phyloP scores from a whole-genome alignment of 2,329 filamentous ascomycete species.

The Corinectria fuckeliana region DNA sequence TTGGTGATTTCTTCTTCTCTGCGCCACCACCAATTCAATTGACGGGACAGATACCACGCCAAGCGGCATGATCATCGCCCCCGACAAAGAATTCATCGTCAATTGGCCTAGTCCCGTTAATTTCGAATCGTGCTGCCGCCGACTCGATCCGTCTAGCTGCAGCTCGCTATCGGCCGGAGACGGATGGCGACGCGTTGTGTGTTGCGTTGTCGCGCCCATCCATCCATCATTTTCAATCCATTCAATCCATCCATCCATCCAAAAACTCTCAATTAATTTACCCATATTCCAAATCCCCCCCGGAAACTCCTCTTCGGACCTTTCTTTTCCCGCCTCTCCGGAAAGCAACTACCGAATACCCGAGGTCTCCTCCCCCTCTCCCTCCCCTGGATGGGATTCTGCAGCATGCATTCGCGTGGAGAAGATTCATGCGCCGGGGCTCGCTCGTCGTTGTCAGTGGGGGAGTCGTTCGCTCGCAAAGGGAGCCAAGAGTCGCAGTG shows the following conservation, averaged over 20 bases:
- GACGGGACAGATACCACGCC: not conserved
- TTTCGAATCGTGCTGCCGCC: constrained; percentile 21
- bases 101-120: not conserved
- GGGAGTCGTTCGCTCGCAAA: not conserved
- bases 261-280: no score
- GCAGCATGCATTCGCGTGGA: not conserved
- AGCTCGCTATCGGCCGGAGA: constrained; percentile 32
- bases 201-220: constrained; percentile 4
- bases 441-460: not conserved
- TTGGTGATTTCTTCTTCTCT: no score
- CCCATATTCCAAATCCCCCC: no score
- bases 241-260: not conserved
- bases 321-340: not conserved
- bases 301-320: not conserved
- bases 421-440: not conserved
- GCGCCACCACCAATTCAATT: not conserved
- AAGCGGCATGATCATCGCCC: not conserved
- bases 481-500: not conserved
- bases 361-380: not conserved
- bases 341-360: not conserved
- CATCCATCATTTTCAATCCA: not conserved
- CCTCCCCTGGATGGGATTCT: not conserved
- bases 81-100: not conserved
- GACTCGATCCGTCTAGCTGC: constrained; percentile 33
- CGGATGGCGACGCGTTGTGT: not conserved